These are phyloP conservation scores for Scedosporium minutisporum DNA, from an alignment of 2,329 filamentous ascomycete genomes.

Conservation along the genomic window DNA sequence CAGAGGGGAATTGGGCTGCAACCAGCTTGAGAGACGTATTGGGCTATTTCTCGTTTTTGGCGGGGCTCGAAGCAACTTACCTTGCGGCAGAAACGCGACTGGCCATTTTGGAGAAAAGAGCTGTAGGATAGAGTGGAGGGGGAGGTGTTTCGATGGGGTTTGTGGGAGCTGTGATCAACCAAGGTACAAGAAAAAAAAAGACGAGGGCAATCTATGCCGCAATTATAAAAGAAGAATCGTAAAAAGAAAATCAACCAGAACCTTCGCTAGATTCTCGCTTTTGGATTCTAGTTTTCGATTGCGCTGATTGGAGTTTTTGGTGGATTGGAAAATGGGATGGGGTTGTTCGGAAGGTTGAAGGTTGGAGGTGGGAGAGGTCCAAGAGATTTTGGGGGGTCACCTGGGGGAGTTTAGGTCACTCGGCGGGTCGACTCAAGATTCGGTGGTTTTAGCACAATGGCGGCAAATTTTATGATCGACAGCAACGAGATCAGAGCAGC, in stretches of 20 bases:
- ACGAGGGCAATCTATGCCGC: not conserved
- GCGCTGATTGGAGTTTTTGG: not conserved
- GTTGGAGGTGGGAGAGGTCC: not conserved
- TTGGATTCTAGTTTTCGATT: not conserved
- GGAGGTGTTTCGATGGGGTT: not conserved
- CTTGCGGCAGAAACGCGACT: not conserved
- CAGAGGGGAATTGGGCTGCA: not conserved
- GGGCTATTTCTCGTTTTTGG: not conserved
- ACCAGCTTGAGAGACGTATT: not conserved
- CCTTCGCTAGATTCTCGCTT: not conserved
- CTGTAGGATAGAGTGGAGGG: not conserved
- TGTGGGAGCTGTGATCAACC: not conserved
- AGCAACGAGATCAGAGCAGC: not conserved
- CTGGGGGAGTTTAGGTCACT: not conserved
- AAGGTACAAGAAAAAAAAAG: not conserved
- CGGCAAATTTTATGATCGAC: conserved; percentile 1
- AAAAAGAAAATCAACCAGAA: not conserved
- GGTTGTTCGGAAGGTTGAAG: not conserved
- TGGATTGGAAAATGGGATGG: not conserved
- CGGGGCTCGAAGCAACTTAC: not conserved
- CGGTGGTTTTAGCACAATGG: not conserved
- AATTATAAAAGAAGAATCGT: not conserved
- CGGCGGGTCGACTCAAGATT: not conserved
- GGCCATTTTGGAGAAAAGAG: not conserved
- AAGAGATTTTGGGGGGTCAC: not conserved